phyloP scores from a whole-genome alignment of 2,329 filamentous ascomycete genomes.

The Fusarium denticulatum region DNA sequence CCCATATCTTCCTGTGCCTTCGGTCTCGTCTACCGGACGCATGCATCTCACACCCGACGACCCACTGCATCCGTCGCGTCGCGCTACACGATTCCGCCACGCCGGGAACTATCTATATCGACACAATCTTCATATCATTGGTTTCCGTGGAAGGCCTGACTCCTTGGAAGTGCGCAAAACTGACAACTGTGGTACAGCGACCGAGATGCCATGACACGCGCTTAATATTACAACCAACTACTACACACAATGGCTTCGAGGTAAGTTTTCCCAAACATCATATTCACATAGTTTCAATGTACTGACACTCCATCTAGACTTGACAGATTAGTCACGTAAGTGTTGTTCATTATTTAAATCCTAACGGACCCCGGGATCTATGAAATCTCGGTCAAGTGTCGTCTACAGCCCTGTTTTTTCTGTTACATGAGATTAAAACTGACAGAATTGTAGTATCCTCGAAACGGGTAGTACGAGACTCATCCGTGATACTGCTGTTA shows the following conservation, averaged over 20 bases:
- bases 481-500: conserved; percentile 95
- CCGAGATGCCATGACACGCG: conserved; percentile 45
- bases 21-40: conserved; percentile 33
- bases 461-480: conserved; percentile 97
- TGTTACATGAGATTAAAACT: conserved; percentile 5
- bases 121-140: conserved; percentile 12
- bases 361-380: not conserved
- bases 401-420: not conserved
- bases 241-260: conserved; percentile 66
- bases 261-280: conserved; percentile 47
- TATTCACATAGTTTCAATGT: not conserved
- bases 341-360: conserved; percentile 42
- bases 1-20: not conserved
- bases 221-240: conserved; percentile 32
- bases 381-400: not conserved
- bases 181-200: conserved; percentile 27
- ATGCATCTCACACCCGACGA: conserved; percentile 41
- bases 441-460: conserved; percentile 72
- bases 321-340: conserved; percentile 88
- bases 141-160: conserved; percentile 10
- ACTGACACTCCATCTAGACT: conserved; percentile 63
- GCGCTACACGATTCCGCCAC: conserved; percentile 44
- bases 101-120: conserved; percentile 35
- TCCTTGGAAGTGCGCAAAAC: not conserved
- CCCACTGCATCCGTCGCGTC: conserved; percentile 42